A percentile compares a stretch with the other conserved stretches of the same genome.
Evolutionary conservation across 139 green algal species (phyloP).

Genomic region (Auxenochlorella pyrenoidosa): DNA sequence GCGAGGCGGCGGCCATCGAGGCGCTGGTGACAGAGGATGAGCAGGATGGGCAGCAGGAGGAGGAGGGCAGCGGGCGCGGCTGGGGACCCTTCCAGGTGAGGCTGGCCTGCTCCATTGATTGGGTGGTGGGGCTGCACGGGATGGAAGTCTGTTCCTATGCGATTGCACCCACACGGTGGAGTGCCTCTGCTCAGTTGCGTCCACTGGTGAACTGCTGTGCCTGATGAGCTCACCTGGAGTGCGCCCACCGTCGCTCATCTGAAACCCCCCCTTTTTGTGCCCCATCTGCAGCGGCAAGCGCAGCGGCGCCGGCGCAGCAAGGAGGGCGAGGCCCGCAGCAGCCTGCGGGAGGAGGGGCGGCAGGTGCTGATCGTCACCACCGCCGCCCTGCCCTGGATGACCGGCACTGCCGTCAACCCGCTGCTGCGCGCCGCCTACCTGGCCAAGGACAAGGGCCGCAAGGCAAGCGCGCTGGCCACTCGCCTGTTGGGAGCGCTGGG

Average conservation of each 20-base stretch:
- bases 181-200: no score
- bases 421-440: slow-evolving; percentile 97
- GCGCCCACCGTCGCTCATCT: neutral
- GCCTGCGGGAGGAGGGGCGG: slow-evolving; percentile 77
- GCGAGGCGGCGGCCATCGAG: slow-evolving; percentile 34
- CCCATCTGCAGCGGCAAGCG: slow-evolving; percentile 10
- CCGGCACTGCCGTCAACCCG: slow-evolving; percentile 97
- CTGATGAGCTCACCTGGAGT: neutral
- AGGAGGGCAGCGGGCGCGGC: neutral
- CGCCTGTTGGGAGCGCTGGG: neutral
- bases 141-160: no score
- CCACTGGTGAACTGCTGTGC: neutral
- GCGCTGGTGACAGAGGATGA: slow-evolving; percentile 35
- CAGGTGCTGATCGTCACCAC: slow-evolving; percentile 98
- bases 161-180: no score
- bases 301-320: neutral
- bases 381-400: slow-evolving; percentile 98
- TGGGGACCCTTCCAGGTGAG: slow-evolving; percentile 39
- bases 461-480: slow-evolving; percentile 42
- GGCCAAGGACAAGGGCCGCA: slow-evolving; percentile 63
- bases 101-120: neutral
- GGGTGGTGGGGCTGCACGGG: neutral
- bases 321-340: slow-evolving; percentile 35
- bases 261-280: neutral
- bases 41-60: slow-evolving; percentile 22